Percentiles rank a stretch among this genome's conserved stretches.
Conservation (phyloP, 106 monocot genomes). For the Acorus gramineus region DNA sequence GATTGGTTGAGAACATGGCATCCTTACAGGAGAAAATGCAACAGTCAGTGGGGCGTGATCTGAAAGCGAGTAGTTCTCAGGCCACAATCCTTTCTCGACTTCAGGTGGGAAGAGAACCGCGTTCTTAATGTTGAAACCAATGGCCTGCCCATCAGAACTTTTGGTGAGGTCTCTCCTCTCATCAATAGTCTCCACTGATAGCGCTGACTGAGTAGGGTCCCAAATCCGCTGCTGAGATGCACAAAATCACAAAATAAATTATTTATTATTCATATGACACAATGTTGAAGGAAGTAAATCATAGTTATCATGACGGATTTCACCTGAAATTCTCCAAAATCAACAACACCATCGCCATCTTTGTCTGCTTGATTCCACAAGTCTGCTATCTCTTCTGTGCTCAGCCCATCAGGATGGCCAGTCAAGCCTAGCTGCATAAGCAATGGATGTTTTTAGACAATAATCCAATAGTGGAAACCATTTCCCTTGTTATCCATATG, state of each 20-base stretch:
- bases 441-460: background rate
- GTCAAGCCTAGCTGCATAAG: constrained; percentile 52
- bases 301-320: background rate
- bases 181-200: background rate
- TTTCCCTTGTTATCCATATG: background rate
- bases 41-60: constrained; percentile 97
- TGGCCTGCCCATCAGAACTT: constrained; percentile 16
- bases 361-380: constrained; percentile 73
- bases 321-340: constrained; percentile 84
- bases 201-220: constrained; percentile 30
- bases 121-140: constrained; percentile 74
- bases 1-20: constrained; percentile 33
- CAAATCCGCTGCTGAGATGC: constrained; percentile 48
- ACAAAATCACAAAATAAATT: background rate
- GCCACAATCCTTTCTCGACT: constrained; percentile 89
- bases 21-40: constrained; percentile 71
- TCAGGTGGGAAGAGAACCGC: constrained; percentile 86
- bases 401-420: constrained; percentile 49
- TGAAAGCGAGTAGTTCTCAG: constrained; percentile 87
- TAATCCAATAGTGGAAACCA: background rate
- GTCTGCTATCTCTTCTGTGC: constrained; percentile 53
- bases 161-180: constrained; percentile 2
- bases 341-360: constrained; percentile 63
- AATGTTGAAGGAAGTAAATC: no score
- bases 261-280: no score